Evolutionary conservation across 1,284 basidiomycete genomes (phyloP), one percentile per base, ranked within the genome.

Genomic region (Phylloboletellus chloephorus): DNA sequence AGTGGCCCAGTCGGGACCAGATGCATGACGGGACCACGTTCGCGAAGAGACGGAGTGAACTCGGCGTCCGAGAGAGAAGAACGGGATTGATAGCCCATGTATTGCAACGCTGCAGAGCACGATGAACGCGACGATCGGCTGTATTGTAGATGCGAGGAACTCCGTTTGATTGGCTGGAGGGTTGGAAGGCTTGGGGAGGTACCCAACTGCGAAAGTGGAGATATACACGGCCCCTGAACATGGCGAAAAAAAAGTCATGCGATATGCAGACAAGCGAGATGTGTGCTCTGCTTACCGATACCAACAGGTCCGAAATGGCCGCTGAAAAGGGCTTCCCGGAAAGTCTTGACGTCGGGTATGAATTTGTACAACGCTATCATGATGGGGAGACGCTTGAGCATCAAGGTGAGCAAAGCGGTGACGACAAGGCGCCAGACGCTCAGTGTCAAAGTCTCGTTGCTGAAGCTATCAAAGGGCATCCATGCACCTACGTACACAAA

Each of bases 251-350:
- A 30, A 15, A 19, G 33, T 47, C 22, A 47, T 24, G 25, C 15
- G 12, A 19, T 19, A n/a, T n/a, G n/a, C 34, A n/a, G 34, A 19
- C 19, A 7, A 8, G 5, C 7, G 8, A 11, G 8, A 25, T 17
- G n/a, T 15, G 5, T 31, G 20, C 7, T 21, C 5, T 17, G 68
- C 76, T 48, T 37, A 74, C 82, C 88, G 43, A 92, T 81, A 22
- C 88, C 88, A 60, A 94, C 90, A 6, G 91, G 90, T n/a, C 90
- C 91, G 59, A 96, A 95, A 67, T 95, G 92, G 0, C 93, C 94
- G 46, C 75, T 82, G 64, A 96, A 96, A 2, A 90, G 52, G 0
- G 92, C 91, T 58, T 88, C 85, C 19, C 87, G 73, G 52, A 92
- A 78, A 0, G 87, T 95, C 69, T 95, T 94, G 55, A 96, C 78